Evolutionary conservation across 352 stramenopile species (phyloP), one percentile per base, ranked within the genome.

Genomic region (Globisporangium paddicum): DNA sequence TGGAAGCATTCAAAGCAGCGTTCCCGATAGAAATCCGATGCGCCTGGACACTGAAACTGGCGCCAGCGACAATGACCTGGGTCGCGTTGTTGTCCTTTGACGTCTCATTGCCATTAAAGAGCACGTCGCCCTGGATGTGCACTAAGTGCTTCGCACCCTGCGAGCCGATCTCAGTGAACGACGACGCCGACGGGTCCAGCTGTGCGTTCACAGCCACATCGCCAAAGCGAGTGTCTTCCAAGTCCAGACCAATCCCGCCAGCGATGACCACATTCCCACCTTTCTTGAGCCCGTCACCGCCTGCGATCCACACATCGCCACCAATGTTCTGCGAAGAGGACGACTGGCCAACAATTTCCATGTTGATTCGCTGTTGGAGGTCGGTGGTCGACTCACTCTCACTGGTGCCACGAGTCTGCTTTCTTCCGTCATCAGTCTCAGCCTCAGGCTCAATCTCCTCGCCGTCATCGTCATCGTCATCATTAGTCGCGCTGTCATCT

Each of bases 161-260:
- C 4, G 73, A 81, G 34, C 81, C 81, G 35, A 91, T 88, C 51
- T 83, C 75, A 0, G 79, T 91, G 25, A 70, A 32, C 6, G 81
- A 90, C n/a, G 57, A 60, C 1, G 58, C 69, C 2, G 66, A 52
- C 7, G 68, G 54, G 1, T 81, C 66, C 19, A 90, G 63, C 3
- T 73, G 66, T 16, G 81, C 68, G 46, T 91, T 91, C 55, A 91
- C 79, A 23, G 64, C 55, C 1, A 91, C 67, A 4, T 71, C 71
- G 34, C 78, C 81, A 7, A 72, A 67, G 52, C 58, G 47, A 28
- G 49, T 34, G 1, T 70, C 67, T 13, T 68, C 55, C 3, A 60
- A 58, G 10, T 72, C 65, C 1, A 63, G 60, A 16, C 63, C 66
- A 52, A 74, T 40, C 5, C 82, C 82, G 45, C 78, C 77, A 13